Base-by-base conservation (phyloP, 2,329 filamentous ascomycete genomes). In the Magnaporthiopsis incrustans region DNA sequence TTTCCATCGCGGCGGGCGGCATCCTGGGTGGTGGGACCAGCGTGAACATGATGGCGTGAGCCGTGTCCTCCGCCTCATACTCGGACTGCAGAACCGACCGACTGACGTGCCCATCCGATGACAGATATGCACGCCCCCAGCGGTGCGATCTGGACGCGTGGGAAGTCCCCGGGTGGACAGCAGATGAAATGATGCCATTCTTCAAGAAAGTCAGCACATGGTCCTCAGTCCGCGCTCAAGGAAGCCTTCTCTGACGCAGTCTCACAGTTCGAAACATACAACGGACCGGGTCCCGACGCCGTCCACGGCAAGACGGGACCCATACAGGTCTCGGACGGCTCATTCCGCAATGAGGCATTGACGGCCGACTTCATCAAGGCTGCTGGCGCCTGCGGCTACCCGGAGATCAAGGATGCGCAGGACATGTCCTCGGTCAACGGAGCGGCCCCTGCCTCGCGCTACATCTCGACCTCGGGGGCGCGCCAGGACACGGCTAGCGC, bases 11-110 rank as follows among this genome's bases (percentile, higher is more conserved):
- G 0, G 64, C 69, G 8, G 76, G 74, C 14, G 81, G 81, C 27
- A 77, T 78, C 1, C 73, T 86, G 0, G 83, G 83, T 32, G 83
- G 83, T 25, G 83, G 83, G 4, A 77, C 81, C 32, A 80, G 80
- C 65, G 76, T 78, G 65, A 61, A 61, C 25, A 53, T 44, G 18
- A 5, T 56, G 26, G 38, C 50, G 60, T 61, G 75, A 76, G 75
- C 76, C 79, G 58, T 67, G 69, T 27, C 35, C 4, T 15, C 11
- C 15, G 35, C 35, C 35, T 5, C 11, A 5, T 2, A 15, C 32
- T 33, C 32, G 35, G 35, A 1, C 11, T 35, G 33, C 6, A 35
- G 33, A 12, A 12, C 11, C 11, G 35, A 15, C 12, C 35, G 35
- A 15, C 12, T 35, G 33, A 38, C 12, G 3, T 3, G 12, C 3